A percentile compares a stretch with the other conserved stretches of the same genome.
phyloP scores from a whole-genome alignment of 805 yeast genomes.

The Candida sphagnicola region DNA sequence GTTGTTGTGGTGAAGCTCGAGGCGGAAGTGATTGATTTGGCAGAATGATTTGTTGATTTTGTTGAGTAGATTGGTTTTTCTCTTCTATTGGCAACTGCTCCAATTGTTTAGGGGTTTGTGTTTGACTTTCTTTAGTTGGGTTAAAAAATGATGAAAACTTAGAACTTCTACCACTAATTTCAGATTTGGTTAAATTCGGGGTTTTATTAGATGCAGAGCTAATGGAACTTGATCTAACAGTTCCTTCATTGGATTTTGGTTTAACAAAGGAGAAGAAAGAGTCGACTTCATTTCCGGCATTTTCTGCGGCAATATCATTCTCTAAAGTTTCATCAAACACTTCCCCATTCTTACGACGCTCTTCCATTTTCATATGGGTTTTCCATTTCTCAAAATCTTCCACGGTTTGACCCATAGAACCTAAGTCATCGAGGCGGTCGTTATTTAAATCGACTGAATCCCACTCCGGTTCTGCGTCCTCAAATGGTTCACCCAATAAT shows the following conservation, averaged over 20 bases:
- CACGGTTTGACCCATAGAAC: constrained; percentile 45
- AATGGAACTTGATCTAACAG: constrained; percentile 5
- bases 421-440: constrained; percentile 8
- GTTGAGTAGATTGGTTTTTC: constrained; percentile 1
- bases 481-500: constrained; percentile 31
- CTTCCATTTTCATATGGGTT: constrained; percentile 48
- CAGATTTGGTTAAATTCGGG: constrained; percentile 4
- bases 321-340: constrained; percentile 10
- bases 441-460: constrained; percentile 23
- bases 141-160: constrained; percentile 34
- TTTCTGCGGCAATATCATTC: constrained; percentile 8
- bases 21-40: too few relatives aligned
- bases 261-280: constrained; percentile 40
- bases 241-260: constrained; percentile 18
- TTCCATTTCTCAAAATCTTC: constrained; percentile 62
- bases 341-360: constrained; percentile 45
- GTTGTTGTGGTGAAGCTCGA: constrained; percentile 3
- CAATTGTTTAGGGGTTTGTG: neutral
- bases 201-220: constrained; percentile 1
- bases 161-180: constrained; percentile 25
- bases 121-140: constrained; percentile 3
- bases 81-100: neutral
- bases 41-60: too few relatives aligned
- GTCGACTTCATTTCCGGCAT: constrained; percentile 38
- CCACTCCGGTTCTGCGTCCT: constrained; percentile 39